Percentiles rank a stretch among this genome's conserved stretches.
These are phyloP conservation scores for Nicotiana attenuata DNA, from an alignment of 257 asterid genomes.

Conservation along the genomic window DNA sequence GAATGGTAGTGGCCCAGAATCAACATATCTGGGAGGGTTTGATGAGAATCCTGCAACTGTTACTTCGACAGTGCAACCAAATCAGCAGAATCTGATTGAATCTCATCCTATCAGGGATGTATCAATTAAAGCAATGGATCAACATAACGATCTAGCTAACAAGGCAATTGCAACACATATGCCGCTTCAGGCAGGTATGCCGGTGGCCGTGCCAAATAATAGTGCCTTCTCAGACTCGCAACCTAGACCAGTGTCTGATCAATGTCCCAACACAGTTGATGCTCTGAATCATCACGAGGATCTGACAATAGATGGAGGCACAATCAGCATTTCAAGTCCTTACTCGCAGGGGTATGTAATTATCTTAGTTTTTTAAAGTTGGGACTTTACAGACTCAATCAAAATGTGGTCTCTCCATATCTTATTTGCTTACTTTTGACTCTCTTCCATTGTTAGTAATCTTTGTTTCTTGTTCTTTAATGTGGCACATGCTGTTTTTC, in stretches of 20 bases:
- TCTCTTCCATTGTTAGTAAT: not conserved
- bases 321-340: conserved; percentile 75
- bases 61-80: conserved; percentile 42
- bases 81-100: conserved; percentile 51
- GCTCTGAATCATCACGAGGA: conserved; percentile 50
- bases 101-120: conserved; percentile 47
- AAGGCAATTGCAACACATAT: conserved; percentile 38
- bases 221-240: conserved; percentile 44
- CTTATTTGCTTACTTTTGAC: not conserved
- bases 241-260: conserved; percentile 51
- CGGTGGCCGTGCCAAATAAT: conserved; percentile 28
- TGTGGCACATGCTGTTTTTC: not conserved
- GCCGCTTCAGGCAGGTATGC: conserved; percentile 32
- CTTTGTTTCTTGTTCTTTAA: conserved; percentile 3
- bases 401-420: not conserved
- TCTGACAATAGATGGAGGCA: conserved; percentile 74
- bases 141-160: conserved; percentile 41
- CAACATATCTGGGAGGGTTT: conserved; percentile 44
- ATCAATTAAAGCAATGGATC: conserved; percentile 43
- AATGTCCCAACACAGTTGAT: conserved; percentile 37
- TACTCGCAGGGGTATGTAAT: conserved; percentile 80
- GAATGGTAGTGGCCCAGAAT: conserved; percentile 41
- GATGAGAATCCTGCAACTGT: conserved; percentile 46
- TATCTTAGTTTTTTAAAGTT: not conserved
- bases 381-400: not conserved